phyloP scores from a whole-genome alignment of 2,329 filamentous ascomycete genomes.

The Fusarium albosuccineum region DNA sequence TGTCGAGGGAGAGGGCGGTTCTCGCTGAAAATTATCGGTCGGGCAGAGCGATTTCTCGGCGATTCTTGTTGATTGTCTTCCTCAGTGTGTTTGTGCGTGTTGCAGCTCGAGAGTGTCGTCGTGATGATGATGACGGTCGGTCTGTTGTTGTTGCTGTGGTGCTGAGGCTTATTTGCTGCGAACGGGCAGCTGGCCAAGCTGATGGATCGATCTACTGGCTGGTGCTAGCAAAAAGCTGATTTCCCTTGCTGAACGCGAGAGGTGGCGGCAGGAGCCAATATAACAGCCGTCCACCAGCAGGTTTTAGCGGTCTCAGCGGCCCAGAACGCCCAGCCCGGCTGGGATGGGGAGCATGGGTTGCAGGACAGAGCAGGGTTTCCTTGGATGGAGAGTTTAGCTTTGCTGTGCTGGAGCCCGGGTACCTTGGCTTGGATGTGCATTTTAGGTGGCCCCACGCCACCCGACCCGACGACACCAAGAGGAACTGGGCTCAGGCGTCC shows the following conservation, averaged over 20 bases:
- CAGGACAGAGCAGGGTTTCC: constrained; percentile 25
- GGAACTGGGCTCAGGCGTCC: not conserved
- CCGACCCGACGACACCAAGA: not conserved
- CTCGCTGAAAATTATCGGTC: constrained; percentile 2
- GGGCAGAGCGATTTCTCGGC: not conserved
- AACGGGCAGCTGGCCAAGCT: constrained; percentile 18
- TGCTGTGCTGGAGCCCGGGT: constrained; percentile 15
- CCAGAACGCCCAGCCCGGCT: constrained; percentile 24
- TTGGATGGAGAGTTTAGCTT: constrained; percentile 26
- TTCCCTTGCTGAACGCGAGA: constrained; percentile 25
- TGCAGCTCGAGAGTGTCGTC: constrained; percentile 1
- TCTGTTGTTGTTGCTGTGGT: constrained; percentile 2
- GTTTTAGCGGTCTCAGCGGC: constrained; percentile 40
- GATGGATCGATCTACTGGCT: constrained; percentile 7
- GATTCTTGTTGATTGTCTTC: not conserved
- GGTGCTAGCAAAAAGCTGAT: constrained; percentile 27
- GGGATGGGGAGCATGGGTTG: constrained; percentile 14
- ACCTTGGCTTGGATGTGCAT: constrained; percentile 25
- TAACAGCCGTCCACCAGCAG: constrained; percentile 35
- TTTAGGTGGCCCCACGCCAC: constrained; percentile 25
- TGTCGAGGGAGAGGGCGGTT: not conserved
- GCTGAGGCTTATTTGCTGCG: constrained; percentile 3
- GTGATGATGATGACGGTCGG: constrained; percentile 25
- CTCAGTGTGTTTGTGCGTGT: constrained; percentile 2
- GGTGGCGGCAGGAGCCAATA: constrained; percentile 41